Base-by-base conservation (phyloP, 2,329 filamentous ascomycete genomes). In the Aspergillus latus region DNA sequence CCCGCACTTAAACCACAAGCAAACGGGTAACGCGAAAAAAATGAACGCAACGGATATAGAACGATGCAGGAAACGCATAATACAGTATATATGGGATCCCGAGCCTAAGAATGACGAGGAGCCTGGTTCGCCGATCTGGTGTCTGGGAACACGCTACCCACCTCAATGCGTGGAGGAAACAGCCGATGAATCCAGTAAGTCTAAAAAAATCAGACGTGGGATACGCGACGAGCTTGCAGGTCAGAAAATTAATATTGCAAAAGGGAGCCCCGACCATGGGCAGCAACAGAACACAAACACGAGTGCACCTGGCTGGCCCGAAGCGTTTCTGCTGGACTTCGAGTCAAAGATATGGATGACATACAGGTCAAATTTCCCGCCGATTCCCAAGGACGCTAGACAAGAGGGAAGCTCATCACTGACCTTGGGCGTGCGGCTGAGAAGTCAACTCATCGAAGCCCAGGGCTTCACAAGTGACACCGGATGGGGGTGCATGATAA, bases 401-500 rank as follows among this genome's bases (percentile, higher is more conserved):
- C 86, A 89, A 0, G 86, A 86, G 66, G 88, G 90, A 11, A 71
- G 80, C 1, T 81, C 87, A 3, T 80, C 85, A 6, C 84, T 97
- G 78, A 95, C 90, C 3, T 84, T 97, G 56, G 80, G 90, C 1
- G 93, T 96, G 74, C 87, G 92, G 49, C 79, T 97, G 64, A 89
- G 92, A 67, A 92, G 82, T 52, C 88, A 91, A 67, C 77, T 97
- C 5, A 82, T 85, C 9, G 90, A 96, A 48, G 84, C 90, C 56
- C 81, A 82, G 28, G 92, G 90, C 4, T 99, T 97, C 74, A 89
- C 90, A 9, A 93, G 91, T 1, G 94, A 99, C 72, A 92, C 90
- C 8, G 94, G 94, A 50, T 99, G 95, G 92, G 94, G 94, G 0
- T 99, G 94, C 70, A 99, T 99, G 94, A 97, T 99, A 65, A 82